Percentiles rank a stretch among this genome's conserved stretches.
phyloP scores from a whole-genome alignment of 225 moss, liverwort and hornwort species.

The Physcomitrium patens region DNA sequence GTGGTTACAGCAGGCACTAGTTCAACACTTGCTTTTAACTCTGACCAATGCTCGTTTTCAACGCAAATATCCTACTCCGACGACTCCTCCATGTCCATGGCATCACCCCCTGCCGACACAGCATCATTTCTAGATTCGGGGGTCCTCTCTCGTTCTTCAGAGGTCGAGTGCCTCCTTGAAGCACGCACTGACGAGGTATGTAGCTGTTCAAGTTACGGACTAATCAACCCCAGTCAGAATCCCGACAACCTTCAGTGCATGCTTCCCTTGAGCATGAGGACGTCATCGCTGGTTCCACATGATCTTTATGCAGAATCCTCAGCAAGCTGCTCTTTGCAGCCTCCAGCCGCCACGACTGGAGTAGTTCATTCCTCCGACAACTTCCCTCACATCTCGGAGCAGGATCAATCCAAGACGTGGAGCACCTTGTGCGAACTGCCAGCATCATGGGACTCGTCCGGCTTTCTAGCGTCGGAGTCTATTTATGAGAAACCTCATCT shows the following conservation, averaged over 20 bases:
- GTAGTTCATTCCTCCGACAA: background rate
- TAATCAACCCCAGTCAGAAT: conserved; percentile 39
- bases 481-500: conserved; percentile 36
- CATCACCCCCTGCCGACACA: conserved; percentile 42
- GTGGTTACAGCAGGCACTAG: background rate
- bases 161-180: conserved; percentile 35
- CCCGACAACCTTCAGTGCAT: conserved; percentile 59
- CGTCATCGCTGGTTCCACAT: conserved; percentile 4
- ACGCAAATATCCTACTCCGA: conserved; percentile 50
- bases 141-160: conserved; percentile 50
- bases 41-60: conserved; percentile 45
- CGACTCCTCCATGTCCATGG: conserved; percentile 46
- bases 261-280: conserved; percentile 48
- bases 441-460: conserved; percentile 42
- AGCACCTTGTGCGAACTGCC: conserved; percentile 53
- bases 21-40: background rate
- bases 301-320: conserved; percentile 22
- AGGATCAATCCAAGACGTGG: conserved; percentile 41
- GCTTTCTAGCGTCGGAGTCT: conserved; percentile 19
- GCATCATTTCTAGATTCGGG: conserved; percentile 34
- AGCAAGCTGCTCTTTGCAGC: background rate
- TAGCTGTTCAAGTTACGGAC: background rate
- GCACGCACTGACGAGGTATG: background rate
- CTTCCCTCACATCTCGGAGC: background rate
- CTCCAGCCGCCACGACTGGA: background rate